These are phyloP conservation scores for Candida yuanshanica DNA, from an alignment of 805 yeast species.

Conservation along the genomic window DNA sequence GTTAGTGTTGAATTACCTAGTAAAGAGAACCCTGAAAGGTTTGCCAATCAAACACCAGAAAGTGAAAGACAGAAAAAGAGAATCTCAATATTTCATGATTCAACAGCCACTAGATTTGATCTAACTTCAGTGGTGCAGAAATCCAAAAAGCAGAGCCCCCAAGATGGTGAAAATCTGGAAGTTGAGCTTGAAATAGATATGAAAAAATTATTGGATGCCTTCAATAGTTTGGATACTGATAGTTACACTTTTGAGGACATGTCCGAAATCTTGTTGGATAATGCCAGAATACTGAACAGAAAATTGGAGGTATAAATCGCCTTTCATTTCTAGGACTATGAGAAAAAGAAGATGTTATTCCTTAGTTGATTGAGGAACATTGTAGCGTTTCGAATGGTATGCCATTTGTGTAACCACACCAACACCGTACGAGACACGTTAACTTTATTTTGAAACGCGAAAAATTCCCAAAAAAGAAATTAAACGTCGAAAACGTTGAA, in stretches of 20 bases:
- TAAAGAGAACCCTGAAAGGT: conserved; percentile 48
- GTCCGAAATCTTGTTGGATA: conserved; percentile 52
- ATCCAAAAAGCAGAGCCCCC: conserved; percentile 21
- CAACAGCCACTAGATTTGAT: conserved; percentile 69
- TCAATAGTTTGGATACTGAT: conserved; percentile 36
- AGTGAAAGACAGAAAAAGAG: conserved; percentile 68
- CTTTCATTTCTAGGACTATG: no score
- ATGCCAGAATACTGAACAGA: conserved; percentile 40
- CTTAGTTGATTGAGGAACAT: no score
- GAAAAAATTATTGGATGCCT: conserved; percentile 33
- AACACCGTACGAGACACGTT: no score
- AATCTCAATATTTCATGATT: conserved; percentile 63
- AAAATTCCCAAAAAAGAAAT: no score
- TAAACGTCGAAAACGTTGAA: no score
- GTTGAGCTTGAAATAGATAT: conserved; percentile 49
- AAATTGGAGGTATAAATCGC: conserved; percentile 7
- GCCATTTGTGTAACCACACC: no score
- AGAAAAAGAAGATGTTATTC: no score
- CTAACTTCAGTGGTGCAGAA: conserved; percentile 49
- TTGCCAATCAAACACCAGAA: conserved; percentile 47
- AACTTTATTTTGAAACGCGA: no score
- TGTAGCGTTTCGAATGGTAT: no score
- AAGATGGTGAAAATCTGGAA: conserved; percentile 32
- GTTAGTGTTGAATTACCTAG: conserved; percentile 74
- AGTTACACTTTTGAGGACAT: conserved; percentile 54